Conservation (phyloP, 768 basidiomycete species). For the Mycena vulgaris region DNA sequence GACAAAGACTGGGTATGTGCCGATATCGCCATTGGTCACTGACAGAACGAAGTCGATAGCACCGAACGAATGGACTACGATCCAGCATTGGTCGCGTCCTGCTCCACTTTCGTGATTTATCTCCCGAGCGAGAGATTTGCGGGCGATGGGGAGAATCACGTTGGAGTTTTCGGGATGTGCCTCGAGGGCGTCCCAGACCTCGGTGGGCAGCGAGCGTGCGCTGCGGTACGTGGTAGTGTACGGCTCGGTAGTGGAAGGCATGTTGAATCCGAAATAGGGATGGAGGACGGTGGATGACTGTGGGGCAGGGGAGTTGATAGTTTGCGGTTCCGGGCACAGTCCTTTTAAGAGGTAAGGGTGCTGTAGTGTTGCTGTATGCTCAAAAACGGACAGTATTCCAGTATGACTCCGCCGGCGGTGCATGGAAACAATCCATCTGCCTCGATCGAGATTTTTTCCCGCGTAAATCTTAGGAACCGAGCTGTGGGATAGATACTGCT, state of each 20-base stretch:
- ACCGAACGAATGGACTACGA: slow-evolving; percentile 44
- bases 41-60: slow-evolving; percentile 71
- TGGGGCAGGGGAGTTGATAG: background rate
- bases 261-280: background rate
- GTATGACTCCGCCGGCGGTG: slow-evolving; percentile 26
- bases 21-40: slow-evolving; percentile 69
- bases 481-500: slow-evolving; percentile 30
- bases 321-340: background rate
- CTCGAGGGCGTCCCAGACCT: slow-evolving; percentile 55
- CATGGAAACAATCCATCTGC: background rate
- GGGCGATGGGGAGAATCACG: slow-evolving; percentile 56
- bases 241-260: slow-evolving; percentile 26
- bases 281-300: background rate
- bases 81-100: slow-evolving; percentile 51
- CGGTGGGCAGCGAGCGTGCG: slow-evolving; percentile 53
- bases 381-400: slow-evolving; percentile 11
- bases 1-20: slow-evolving; percentile 78
- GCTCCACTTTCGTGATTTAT: slow-evolving; percentile 20
- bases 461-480: slow-evolving; percentile 16
- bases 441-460: slow-evolving; percentile 13
- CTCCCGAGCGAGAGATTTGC: slow-evolving; percentile 47
- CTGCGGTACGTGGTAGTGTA: slow-evolving; percentile 43
- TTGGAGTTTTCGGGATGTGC: slow-evolving; percentile 58
- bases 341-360: slow-evolving; percentile 19
- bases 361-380: slow-evolving; percentile 31